Percentiles rank a stretch among this genome's conserved stretches.
Evolutionary conservation across 2,329 filamentous ascomycete genomes (phyloP).

Genomic region (Arthrobotrys pseudoclavata): DNA sequence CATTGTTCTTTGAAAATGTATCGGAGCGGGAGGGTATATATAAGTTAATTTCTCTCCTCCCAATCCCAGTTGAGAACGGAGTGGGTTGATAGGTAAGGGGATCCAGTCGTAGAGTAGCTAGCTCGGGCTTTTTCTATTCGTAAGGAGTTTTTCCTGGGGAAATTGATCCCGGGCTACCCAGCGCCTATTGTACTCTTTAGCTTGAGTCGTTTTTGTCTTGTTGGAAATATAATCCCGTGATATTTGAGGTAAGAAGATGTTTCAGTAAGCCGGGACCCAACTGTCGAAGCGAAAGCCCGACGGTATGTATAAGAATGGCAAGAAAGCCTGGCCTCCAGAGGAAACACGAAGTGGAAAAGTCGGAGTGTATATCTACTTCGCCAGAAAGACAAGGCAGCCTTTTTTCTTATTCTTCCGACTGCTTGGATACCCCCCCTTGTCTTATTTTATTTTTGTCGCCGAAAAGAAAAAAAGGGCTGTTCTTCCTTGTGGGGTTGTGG

Average conservation of each 20-base stretch:
- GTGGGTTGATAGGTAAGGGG: slow-evolving; percentile 14
- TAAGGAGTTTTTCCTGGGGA: slow-evolving; percentile 13
- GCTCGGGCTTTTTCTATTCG: slow-evolving; percentile 14
- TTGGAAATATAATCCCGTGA: slow-evolving; percentile 10
- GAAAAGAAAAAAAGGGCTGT: slow-evolving; percentile 21
- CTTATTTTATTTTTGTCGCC: slow-evolving; percentile 32
- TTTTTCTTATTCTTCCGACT: slow-evolving; percentile 20
- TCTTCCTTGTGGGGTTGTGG: slow-evolving; percentile 23
- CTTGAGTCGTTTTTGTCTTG: slow-evolving; percentile 2
- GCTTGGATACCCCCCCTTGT: slow-evolving; percentile 22
- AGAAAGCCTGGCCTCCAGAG: slow-evolving; percentile 11
- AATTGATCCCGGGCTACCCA: slow-evolving; percentile 38
- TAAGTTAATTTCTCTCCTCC: slow-evolving; percentile 10
- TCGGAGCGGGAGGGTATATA: slow-evolving; percentile 23
- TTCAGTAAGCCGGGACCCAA: slow-evolving; percentile 14
- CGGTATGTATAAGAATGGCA: slow-evolving; percentile 3
- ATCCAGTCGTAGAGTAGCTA: slow-evolving; percentile 28
- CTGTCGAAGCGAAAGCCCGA: slow-evolving; percentile 23
- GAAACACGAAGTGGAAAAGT: slow-evolving; percentile 14
- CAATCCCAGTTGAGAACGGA: slow-evolving; percentile 9
- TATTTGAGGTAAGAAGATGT: not conserved
- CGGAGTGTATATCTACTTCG: slow-evolving; percentile 34
- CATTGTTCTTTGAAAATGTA: slow-evolving; percentile 18
- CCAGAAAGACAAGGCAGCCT: not conserved
- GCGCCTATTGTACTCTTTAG: slow-evolving; percentile 42